Conservation (phyloP, 805 yeast genomes). For the Sugiyamaella chiloensis region DNA sequence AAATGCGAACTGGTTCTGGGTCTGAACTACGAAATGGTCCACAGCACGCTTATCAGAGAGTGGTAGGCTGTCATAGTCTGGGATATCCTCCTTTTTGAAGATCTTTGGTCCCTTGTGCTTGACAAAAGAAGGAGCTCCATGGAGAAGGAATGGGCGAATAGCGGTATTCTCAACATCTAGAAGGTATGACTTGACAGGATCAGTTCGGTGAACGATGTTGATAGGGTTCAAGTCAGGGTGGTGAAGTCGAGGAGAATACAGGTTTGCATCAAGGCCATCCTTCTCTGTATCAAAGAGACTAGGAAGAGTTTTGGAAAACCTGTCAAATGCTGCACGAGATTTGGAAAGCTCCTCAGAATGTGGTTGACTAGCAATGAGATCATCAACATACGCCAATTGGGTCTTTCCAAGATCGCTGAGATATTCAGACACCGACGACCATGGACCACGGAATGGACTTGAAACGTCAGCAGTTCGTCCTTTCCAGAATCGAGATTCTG, state of each 20-base stretch:
- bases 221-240: constrained; percentile 89
- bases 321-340: constrained; percentile 59
- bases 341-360: constrained; percentile 36
- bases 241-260: constrained; percentile 68
- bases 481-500: constrained; percentile 75
- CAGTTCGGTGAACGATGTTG: constrained; percentile 61
- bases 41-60: constrained; percentile 77
- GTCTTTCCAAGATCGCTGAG: constrained; percentile 61
- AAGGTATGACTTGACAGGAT: constrained; percentile 43
- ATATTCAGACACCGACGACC: constrained; percentile 64
- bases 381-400: constrained; percentile 59
- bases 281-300: constrained; percentile 48
- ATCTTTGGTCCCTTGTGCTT: constrained; percentile 87
- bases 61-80: constrained; percentile 60
- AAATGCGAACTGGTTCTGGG: constrained; percentile 89
- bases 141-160: constrained; percentile 77
- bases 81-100: constrained; percentile 72
- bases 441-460: constrained; percentile 67
- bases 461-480: constrained; percentile 52
- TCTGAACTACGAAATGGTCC: constrained; percentile 80
- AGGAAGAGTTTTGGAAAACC: constrained; percentile 55
- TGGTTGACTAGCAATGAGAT: constrained; percentile 40
- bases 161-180: constrained; percentile 81
- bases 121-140: constrained; percentile 77
- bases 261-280: constrained; percentile 47